Percentiles rank a stretch among this genome's conserved stretches.
phyloP scores from a whole-genome alignment of 768 basidiomycete genomes.

The Psilocybe cyanescens region DNA sequence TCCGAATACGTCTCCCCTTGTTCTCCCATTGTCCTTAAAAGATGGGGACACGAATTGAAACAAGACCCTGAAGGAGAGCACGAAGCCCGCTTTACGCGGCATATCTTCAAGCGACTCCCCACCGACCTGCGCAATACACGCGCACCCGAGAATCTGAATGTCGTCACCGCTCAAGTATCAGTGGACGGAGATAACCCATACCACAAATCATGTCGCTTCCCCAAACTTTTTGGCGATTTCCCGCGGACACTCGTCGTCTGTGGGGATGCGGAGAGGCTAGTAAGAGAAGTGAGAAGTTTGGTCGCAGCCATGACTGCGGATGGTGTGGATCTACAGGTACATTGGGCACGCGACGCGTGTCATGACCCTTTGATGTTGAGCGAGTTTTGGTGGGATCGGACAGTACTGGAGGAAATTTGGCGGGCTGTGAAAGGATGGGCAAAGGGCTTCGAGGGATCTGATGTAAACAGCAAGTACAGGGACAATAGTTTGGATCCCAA shows the following conservation, averaged over 20 bases:
- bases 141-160: conserved; percentile 19
- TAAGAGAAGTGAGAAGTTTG: conserved; percentile 48
- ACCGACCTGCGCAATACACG: conserved; percentile 18
- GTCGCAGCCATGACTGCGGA: conserved; percentile 42
- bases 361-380: conserved; percentile 49
- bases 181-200: conserved; percentile 21
- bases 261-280: conserved; percentile 56
- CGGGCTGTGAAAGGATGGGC: conserved; percentile 37
- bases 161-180: conserved; percentile 6
- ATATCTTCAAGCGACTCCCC: conserved; percentile 22
- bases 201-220: conserved; percentile 30
- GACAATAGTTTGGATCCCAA: not conserved
- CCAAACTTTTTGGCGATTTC: conserved; percentile 48
- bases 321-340: conserved; percentile 35
- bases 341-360: conserved; percentile 42
- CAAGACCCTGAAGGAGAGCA: conserved; percentile 33
- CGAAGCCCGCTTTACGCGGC: conserved; percentile 24
- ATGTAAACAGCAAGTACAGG: not conserved
- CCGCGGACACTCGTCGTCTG: conserved; percentile 47
- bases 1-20: conserved; percentile 47
- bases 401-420: conserved; percentile 41
- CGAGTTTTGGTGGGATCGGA: conserved; percentile 48
- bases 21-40: conserved; percentile 39
- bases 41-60: conserved; percentile 40
- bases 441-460: conserved; percentile 15